A percentile compares a stretch with the other conserved stretches of the same genome.
Conservation (phyloP, 2,329 filamentous ascomycete species). For the Hymenoscyphus infarciens region DNA sequence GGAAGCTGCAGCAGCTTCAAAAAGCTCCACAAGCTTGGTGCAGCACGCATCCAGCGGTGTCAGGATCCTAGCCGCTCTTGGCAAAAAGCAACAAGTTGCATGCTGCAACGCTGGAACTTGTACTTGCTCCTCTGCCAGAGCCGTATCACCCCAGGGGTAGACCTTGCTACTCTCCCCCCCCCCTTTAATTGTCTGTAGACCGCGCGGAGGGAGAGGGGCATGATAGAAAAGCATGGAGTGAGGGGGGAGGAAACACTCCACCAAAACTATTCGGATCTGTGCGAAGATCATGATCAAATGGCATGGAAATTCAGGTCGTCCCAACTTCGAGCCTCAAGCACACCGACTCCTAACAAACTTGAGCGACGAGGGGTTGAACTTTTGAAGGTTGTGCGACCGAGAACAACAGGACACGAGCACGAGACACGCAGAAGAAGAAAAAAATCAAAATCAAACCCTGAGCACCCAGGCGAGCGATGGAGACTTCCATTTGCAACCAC, state of each 20-base stretch:
- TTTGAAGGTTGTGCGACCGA: neutral
- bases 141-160: neutral
- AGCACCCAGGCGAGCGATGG: neutral
- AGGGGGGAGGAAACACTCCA: neutral
- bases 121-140: neutral
- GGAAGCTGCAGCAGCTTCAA: constrained; percentile 1
- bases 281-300: constrained; percentile 1
- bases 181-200: too few species aligned
- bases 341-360: neutral
- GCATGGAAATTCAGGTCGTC: neutral
- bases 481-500: constrained; percentile 1
- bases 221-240: neutral
- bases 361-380: neutral
- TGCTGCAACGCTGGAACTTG: neutral
- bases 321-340: neutral
- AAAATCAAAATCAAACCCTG: neutral
- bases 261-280: neutral
- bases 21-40: constrained; percentile 1
- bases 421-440: constrained; percentile 2
- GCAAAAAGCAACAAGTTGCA: neutral
- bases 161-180: neutral
- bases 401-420: neutral
- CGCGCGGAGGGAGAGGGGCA: neutral
- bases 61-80: constrained; percentile 1
- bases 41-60: neutral